Evolutionary conservation across 148 eudicot species (phyloP).

Genomic region (Rhododendron ferrugineum): DNA sequence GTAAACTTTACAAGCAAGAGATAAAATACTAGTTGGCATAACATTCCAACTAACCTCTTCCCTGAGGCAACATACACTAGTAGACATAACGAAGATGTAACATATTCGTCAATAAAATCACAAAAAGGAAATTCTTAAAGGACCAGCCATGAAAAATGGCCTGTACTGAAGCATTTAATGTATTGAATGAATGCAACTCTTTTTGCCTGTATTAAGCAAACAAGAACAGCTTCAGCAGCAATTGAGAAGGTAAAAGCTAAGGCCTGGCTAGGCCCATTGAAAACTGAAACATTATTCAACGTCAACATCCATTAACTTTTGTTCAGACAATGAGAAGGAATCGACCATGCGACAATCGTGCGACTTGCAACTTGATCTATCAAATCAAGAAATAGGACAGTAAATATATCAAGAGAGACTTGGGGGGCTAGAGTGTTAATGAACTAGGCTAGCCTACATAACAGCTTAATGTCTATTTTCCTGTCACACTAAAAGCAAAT

Average conservation of each 20-base stretch:
- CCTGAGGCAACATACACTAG: not conserved
- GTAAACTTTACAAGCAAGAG: not conserved
- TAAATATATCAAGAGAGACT: not conserved
- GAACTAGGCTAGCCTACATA: not conserved
- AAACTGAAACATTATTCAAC: not conserved
- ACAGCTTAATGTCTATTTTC: not conserved
- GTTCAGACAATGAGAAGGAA: not conserved
- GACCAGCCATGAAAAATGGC: not conserved
- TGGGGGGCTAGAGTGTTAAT: not conserved
- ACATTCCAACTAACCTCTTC: not conserved
- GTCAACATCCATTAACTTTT: not conserved
- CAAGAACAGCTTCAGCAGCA: not conserved
- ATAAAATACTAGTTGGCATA: not conserved
- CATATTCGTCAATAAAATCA: not conserved
- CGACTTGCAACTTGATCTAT: not conserved
- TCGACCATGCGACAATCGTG: not conserved
- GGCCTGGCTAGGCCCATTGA: not conserved
- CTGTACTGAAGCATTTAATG: not conserved
- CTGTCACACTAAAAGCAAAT: not conserved
- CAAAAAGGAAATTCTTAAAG: not conserved
- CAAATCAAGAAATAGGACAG: not conserved
- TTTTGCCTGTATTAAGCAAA: not conserved
- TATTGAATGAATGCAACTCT: not conserved
- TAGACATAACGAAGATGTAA: not conserved
- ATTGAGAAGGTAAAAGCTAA: not conserved